A percentile compares a stretch with the other conserved stretches of the same genome.
phyloP scores from a whole-genome alignment of 805 yeast species.

The Kluyveromyces dobzhanskii region DNA sequence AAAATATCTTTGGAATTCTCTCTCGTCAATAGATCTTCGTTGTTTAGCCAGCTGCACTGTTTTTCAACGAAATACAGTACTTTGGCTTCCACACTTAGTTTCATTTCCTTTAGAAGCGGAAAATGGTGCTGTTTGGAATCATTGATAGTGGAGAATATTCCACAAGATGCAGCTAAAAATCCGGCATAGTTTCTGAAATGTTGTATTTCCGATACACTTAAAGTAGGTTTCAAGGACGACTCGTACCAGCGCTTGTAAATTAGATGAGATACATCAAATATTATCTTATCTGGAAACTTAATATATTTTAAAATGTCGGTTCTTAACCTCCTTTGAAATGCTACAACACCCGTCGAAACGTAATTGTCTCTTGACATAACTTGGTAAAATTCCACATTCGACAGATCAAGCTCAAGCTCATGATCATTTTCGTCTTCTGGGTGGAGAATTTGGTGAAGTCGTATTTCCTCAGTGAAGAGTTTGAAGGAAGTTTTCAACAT shows the following conservation, averaged over 20 bases:
- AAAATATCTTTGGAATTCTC: slow-evolving; percentile 68
- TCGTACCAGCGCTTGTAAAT: slow-evolving; percentile 31
- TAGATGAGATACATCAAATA: slow-evolving; percentile 27
- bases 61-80: slow-evolving; percentile 42
- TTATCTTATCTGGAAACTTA: slow-evolving; percentile 19
- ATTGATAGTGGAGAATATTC: slow-evolving; percentile 41
- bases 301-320: slow-evolving; percentile 27
- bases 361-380: slow-evolving; percentile 44
- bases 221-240: slow-evolving; percentile 11
- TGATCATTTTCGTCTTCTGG: slow-evolving; percentile 3
- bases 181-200: slow-evolving; percentile 65
- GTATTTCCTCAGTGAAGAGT: slow-evolving; percentile 12
- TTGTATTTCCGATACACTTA: slow-evolving; percentile 31
- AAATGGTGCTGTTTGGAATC: slow-evolving; percentile 6
- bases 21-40: slow-evolving; percentile 45
- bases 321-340: slow-evolving; percentile 61
- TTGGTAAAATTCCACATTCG: slow-evolving; percentile 33
- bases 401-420: slow-evolving; percentile 9
- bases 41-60: slow-evolving; percentile 41
- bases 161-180: slow-evolving; percentile 61
- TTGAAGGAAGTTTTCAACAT: slow-evolving; percentile 36
- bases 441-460: slow-evolving; percentile 1
- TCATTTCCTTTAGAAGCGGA: slow-evolving; percentile 15
- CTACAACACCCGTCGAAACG: slow-evolving; percentile 62
- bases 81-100: slow-evolving; percentile 28